These are phyloP conservation scores for Aspergillus candidus DNA, from an alignment of 2,329 filamentous ascomycete species.

Conservation along the genomic window DNA sequence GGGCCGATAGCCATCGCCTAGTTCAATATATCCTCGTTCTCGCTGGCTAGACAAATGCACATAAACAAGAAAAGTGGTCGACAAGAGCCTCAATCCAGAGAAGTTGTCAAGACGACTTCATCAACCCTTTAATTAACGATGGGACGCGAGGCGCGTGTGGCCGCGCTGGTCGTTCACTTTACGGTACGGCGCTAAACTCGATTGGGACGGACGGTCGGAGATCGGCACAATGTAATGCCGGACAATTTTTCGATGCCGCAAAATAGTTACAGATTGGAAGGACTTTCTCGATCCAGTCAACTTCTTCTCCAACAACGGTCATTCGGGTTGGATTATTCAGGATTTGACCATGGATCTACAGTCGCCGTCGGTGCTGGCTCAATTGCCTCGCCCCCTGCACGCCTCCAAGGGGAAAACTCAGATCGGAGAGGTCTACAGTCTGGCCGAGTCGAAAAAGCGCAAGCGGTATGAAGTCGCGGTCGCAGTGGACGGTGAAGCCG, in stretches of 20 bases:
- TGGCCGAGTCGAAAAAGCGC: constrained; percentile 52
- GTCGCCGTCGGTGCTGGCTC: constrained; percentile 39
- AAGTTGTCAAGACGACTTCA: too few relatives aligned
- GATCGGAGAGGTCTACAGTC: constrained; percentile 46
- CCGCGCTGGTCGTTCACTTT: constrained; percentile 16
- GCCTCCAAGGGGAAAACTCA: constrained; percentile 36
- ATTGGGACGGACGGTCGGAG: constrained; percentile 1
- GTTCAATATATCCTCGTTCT: neutral
- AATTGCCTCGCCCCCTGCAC: constrained; percentile 41
- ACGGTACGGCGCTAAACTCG: constrained; percentile 1
- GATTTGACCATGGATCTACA: constrained; percentile 37
- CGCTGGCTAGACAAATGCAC: neutral
- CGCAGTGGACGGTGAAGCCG: constrained; percentile 54
- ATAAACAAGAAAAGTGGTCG: neutral
- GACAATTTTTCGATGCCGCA: constrained; percentile 31
- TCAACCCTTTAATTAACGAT: too few relatives aligned
- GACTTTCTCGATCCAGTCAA: constrained; percentile 12
- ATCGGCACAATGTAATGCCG: constrained; percentile 26
- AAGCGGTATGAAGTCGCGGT: constrained; percentile 58
- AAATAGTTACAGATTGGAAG: constrained; percentile 2
- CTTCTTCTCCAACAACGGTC: constrained; percentile 11
- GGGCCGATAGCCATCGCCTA: constrained; percentile 19
- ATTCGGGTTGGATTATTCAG: constrained; percentile 1
- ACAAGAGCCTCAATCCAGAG: neutral
- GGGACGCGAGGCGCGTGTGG: too few relatives aligned